Evolutionary conservation across 768 basidiomycete species (phyloP).

Genomic region (Coprinopsis strossmayeri): DNA sequence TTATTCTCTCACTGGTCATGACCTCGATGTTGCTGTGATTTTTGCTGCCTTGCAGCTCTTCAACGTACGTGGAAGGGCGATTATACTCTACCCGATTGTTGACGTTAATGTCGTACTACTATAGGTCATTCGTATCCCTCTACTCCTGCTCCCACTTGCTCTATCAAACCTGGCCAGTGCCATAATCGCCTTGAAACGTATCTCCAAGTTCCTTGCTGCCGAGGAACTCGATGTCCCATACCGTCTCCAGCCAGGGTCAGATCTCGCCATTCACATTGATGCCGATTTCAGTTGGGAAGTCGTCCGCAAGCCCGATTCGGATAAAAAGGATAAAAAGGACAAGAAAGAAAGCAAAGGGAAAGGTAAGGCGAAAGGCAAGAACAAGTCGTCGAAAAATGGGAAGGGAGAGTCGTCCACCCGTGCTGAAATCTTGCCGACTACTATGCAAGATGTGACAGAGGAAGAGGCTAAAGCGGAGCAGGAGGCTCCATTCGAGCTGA

Average conservation of each 20-base stretch:
- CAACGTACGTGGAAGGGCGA: slow-evolving; percentile 31
- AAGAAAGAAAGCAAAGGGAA: slow-evolving; percentile 8
- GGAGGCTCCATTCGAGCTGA: slow-evolving; percentile 47
- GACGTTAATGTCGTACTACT: too few relatives aligned
- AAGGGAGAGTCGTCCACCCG: not conserved
- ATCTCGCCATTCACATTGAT: slow-evolving; percentile 37
- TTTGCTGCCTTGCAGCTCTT: slow-evolving; percentile 55
- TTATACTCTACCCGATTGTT: too few relatives aligned
- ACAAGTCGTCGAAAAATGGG: too few relatives aligned
- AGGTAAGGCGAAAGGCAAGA: slow-evolving; percentile 14
- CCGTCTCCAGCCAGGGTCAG: slow-evolving; percentile 29
- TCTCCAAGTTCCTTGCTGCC: slow-evolving; percentile 41
- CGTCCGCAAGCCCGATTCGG: slow-evolving; percentile 13
- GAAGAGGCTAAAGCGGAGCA: not conserved
- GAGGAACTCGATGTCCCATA: slow-evolving; percentile 50
- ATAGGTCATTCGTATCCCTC: slow-evolving; percentile 51
- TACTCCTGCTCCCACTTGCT: slow-evolving; percentile 50
- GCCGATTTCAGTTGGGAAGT: slow-evolving; percentile 51
- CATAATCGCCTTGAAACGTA: slow-evolving; percentile 43
- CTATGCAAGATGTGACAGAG: not conserved
- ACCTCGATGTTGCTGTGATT: slow-evolving; percentile 45
- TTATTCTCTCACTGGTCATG: slow-evolving; percentile 53
- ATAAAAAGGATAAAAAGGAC: slow-evolving; percentile 2
- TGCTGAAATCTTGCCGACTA: not conserved
- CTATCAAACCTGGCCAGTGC: slow-evolving; percentile 42